Conservation (phyloP, 2,329 filamentous ascomycete genomes). For the Arthrobotrys sphaeroides region DNA sequence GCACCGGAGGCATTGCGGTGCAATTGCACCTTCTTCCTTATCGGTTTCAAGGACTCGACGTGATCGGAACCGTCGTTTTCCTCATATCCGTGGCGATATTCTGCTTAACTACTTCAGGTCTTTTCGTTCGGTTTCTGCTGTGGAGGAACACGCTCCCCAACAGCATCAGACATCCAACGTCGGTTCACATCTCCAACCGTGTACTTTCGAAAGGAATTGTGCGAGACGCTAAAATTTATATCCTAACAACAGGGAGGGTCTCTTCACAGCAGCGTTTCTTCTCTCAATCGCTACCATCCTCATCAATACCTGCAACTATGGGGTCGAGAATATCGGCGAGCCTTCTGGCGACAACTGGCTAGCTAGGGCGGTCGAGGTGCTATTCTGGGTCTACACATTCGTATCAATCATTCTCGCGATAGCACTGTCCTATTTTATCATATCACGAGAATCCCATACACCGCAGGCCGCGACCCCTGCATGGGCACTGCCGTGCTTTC, state of each 20-base stretch:
- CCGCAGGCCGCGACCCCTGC: slow-evolving; percentile 46
- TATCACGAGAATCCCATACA: slow-evolving; percentile 43
- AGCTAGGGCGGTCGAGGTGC: slow-evolving; percentile 14
- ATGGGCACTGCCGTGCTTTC: slow-evolving; percentile 48
- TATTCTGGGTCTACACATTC: slow-evolving; percentile 41
- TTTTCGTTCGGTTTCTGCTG: slow-evolving; percentile 28
- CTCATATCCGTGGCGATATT: slow-evolving; percentile 45
- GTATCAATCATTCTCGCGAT: slow-evolving; percentile 33
- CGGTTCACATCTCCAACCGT: background rate
- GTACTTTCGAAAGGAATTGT: background rate
- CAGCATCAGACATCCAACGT: slow-evolving; percentile 51
- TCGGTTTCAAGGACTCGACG: slow-evolving; percentile 42
- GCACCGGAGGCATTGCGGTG: slow-evolving; percentile 43
- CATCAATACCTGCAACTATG: slow-evolving; percentile 48
- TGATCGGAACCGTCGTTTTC: slow-evolving; percentile 42
- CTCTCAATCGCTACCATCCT: slow-evolving; percentile 39
- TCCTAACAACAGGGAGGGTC: slow-evolving; percentile 14
- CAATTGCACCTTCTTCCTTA: slow-evolving; percentile 41
- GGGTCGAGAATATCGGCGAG: slow-evolving; percentile 29
- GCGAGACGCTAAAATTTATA: background rate
- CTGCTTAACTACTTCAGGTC: slow-evolving; percentile 20
- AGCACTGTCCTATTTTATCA: slow-evolving; percentile 44
- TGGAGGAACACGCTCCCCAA: slow-evolving; percentile 40
- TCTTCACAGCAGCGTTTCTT: slow-evolving; percentile 38
- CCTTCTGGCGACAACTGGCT: slow-evolving; percentile 40